Conservation (phyloP, 352 stramenopile genomes). For the Aphanomyces invadans region DNA sequence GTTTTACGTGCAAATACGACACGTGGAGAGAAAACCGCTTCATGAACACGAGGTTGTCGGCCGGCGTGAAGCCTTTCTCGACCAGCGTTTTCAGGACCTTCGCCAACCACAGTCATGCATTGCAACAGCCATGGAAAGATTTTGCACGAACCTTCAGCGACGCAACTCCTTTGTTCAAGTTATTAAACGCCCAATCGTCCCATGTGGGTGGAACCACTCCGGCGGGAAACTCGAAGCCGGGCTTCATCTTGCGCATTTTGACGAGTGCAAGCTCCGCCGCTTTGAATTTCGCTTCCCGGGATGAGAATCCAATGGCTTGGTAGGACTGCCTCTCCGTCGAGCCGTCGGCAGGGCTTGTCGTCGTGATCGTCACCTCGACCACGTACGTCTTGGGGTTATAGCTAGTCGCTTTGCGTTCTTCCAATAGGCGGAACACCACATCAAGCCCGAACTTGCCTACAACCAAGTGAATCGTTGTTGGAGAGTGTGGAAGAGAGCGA, state of each 20-base stretch:
- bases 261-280: slow-evolving; percentile 47
- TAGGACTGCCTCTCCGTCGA: neutral
- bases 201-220: slow-evolving; percentile 47
- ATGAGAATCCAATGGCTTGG: slow-evolving; percentile 36
- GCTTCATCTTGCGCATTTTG: slow-evolving; percentile 50
- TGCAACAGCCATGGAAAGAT: too few relatives aligned
- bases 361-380: slow-evolving; percentile 42
- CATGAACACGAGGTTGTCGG: slow-evolving; percentile 46
- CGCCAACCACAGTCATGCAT: neutral
- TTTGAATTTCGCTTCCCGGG: slow-evolving; percentile 66
- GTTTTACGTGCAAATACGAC: slow-evolving; percentile 41
- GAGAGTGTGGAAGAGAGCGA: neutral
- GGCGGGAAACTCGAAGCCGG: slow-evolving; percentile 43
- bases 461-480: neutral
- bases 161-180: slow-evolving; percentile 45
- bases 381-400: slow-evolving; percentile 32
- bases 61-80: slow-evolving; percentile 54
- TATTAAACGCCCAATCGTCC: slow-evolving; percentile 52
- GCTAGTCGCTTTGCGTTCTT: slow-evolving; percentile 36
- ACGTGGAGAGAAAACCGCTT: slow-evolving; percentile 48
- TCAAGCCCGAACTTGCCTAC: slow-evolving; percentile 45
- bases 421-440: slow-evolving; percentile 43
- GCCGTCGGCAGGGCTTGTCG: neutral
- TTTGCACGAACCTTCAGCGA: slow-evolving; percentile 31
- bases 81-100: slow-evolving; percentile 40